Percentiles rank a stretch among this genome's conserved stretches.
phyloP scores from a whole-genome alignment of 2,329 filamentous ascomycete genomes.

The Neofusicoccum laricinum region DNA sequence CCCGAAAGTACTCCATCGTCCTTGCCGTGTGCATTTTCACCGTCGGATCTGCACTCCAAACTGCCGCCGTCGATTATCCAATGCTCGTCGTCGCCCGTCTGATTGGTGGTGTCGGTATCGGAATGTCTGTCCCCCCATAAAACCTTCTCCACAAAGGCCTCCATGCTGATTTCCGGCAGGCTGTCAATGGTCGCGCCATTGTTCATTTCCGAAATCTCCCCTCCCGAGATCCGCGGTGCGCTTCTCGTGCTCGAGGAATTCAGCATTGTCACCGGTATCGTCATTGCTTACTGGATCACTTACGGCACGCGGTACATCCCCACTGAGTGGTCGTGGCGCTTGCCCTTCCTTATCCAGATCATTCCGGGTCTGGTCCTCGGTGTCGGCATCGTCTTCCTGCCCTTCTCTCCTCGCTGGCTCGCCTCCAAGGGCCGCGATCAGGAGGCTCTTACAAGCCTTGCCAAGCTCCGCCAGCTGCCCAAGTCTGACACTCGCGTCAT shows the following conservation, averaged over 20 bases:
- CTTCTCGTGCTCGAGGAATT: conserved; percentile 50
- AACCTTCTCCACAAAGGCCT: background rate
- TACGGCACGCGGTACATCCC: conserved; percentile 49
- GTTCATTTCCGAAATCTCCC: conserved; percentile 54
- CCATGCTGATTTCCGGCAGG: background rate
- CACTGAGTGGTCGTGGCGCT: conserved; percentile 43
- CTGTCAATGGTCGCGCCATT: conserved; percentile 46
- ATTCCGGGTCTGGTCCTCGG: conserved; percentile 39
- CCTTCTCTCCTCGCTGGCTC: conserved; percentile 57
- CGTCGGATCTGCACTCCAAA: conserved; percentile 51
- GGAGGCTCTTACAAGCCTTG: conserved; percentile 49
- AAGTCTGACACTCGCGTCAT: conserved; percentile 49
- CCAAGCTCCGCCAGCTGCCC: conserved; percentile 50
- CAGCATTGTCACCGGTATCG: conserved; percentile 47
- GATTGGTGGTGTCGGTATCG: conserved; percentile 52
- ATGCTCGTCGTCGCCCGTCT: conserved; percentile 52
- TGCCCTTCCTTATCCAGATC: conserved; percentile 49
- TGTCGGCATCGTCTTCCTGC: conserved; percentile 46
- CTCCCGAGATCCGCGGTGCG: conserved; percentile 48
- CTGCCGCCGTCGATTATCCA: conserved; percentile 47
- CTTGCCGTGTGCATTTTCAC: conserved; percentile 53
- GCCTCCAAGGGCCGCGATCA: conserved; percentile 46
- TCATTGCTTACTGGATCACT: conserved; percentile 54
- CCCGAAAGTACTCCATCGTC: conserved; percentile 51
- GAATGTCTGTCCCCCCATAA: conserved; percentile 37